A percentile compares a stretch with the other conserved stretches of the same genome.
Evolutionary conservation across 306 rosid species (phyloP).

Genomic region (Argentina anserina): DNA sequence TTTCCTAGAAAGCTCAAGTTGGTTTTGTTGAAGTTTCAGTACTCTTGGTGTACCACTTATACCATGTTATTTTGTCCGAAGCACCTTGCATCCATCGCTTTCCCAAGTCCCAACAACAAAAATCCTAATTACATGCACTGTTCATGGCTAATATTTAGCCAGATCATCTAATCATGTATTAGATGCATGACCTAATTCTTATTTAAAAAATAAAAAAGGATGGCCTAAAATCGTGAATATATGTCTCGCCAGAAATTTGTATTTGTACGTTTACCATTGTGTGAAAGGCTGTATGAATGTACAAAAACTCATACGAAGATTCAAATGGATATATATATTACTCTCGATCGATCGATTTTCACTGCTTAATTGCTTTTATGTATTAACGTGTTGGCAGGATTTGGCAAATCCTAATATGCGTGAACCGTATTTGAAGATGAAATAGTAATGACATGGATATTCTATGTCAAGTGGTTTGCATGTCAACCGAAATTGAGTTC

Average conservation of each 20-base stretch:
- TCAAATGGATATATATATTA: no score
- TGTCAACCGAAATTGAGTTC: conserved; percentile 35
- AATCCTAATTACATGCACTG: conserved; percentile 11
- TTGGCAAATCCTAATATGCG: not conserved
- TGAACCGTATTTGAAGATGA: no score
- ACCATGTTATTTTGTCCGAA: conserved; percentile 2
- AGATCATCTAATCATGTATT: not conserved
- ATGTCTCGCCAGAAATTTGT: no score
- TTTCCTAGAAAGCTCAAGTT: conserved; percentile 9
- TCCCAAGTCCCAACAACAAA: conserved; percentile 9
- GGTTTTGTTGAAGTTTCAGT: conserved; percentile 1
- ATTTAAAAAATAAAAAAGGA: not conserved
- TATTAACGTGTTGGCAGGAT: not conserved
- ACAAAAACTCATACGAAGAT: no score
- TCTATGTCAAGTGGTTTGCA: conserved; percentile 17
- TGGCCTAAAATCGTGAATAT: no score
- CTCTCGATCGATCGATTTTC: no score
- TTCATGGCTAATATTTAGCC: not conserved
- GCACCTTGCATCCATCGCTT: not conserved
- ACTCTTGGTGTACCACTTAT: not conserved
- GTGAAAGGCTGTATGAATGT: no score
- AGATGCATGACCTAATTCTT: not conserved
- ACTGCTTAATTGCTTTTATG: not conserved
- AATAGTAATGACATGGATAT: no score
- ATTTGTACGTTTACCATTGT: no score